Evolutionary conservation across 23 red algal species (phyloP), one percentile per base, ranked within the genome.

Genomic region (Chondrus crispus): DNA sequence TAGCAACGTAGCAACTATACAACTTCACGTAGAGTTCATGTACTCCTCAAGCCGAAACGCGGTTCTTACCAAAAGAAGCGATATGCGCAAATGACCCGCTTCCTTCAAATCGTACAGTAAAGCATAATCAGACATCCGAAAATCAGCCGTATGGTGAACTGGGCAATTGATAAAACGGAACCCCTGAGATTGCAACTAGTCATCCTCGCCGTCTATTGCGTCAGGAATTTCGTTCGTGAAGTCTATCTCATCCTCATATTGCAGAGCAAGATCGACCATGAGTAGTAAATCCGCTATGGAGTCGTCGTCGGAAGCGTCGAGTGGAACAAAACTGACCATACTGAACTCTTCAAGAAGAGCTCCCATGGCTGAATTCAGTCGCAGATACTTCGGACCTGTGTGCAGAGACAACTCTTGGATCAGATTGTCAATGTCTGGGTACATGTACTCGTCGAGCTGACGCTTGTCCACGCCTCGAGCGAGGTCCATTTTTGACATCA

Each of bases 401-500:
- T 70, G 36, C 18, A 40, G 57, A 39, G 92, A 87, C 47, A 94
- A 49, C 46, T 93, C 75, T 70, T 39, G 12, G 5, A 92, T 63
- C 41, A 89, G 88, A 5, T 54, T 84, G 70, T 90, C 87, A 44
- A 92, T 68, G 28, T 93, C 84, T 9, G 79, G 62, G 32, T 80
- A 54, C 73, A 96, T 82, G 38, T 78, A 81, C 36, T 96, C 94
- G 20, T 83, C 76, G 20, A 92, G 38, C 66, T 44, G 50, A 37
- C 40, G 55, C 71, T 91, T 81, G 5, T 28, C 50, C 19, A 74
- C 79, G 32, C 82, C 45, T 13, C 76, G 64, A 6, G 95, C 46
- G 45, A 99, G 81, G 76, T 99, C 97, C 93, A 95, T 93, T 47
- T 99, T 99, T 42, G 75, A 92, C 69, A 99, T 80, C 8, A 99